Conservation (phyloP, 1,284 basidiomycete genomes). For the Marasmius fiardii region DNA sequence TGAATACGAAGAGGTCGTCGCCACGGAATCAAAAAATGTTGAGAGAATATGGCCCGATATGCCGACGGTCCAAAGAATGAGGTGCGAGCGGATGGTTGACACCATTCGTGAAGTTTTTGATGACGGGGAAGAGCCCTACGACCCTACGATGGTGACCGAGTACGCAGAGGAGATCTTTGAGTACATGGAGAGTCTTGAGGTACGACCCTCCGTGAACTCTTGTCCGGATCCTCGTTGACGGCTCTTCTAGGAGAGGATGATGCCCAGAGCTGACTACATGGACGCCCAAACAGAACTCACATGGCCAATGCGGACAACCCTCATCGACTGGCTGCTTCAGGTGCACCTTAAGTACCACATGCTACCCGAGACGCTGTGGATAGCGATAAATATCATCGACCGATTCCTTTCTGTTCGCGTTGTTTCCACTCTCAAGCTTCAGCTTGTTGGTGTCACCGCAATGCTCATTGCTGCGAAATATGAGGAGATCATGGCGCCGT, state of each 20-base stretch:
- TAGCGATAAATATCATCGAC: conserved; percentile 96
- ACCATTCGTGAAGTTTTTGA: conserved; percentile 71
- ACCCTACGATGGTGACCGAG: conserved; percentile 97
- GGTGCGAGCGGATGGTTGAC: conserved; percentile 58
- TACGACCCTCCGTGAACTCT: conserved; percentile 30
- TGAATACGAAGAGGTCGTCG: conserved; percentile 31
- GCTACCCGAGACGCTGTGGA: conserved; percentile 97
- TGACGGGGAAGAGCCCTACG: conserved; percentile 82
- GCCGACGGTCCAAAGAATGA: conserved; percentile 52
- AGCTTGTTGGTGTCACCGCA: conserved; percentile 96
- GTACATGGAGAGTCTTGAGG: conserved; percentile 94
- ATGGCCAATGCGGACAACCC: conserved; percentile 93
- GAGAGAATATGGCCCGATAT: conserved; percentile 68
- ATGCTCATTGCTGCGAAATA: conserved; percentile 99
- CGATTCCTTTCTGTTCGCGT: conserved; percentile 93
- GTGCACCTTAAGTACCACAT: conserved; percentile 97
- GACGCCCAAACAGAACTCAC: conserved; percentile 91
- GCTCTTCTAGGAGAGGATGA: conserved; percentile 65
- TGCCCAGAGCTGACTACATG: conserved; percentile 97
- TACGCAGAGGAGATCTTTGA: conserved; percentile 97
- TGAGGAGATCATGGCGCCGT: conserved; percentile 95
- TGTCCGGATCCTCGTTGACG: conserved; percentile 14
- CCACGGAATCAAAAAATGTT: conserved; percentile 28
- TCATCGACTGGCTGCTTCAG: conserved; percentile 98
- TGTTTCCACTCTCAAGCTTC: conserved; percentile 92